A percentile compares a stretch with the other conserved stretches of the same genome.
Conservation (phyloP, 768 basidiomycete species). For the Tulasnella sp. region DNA sequence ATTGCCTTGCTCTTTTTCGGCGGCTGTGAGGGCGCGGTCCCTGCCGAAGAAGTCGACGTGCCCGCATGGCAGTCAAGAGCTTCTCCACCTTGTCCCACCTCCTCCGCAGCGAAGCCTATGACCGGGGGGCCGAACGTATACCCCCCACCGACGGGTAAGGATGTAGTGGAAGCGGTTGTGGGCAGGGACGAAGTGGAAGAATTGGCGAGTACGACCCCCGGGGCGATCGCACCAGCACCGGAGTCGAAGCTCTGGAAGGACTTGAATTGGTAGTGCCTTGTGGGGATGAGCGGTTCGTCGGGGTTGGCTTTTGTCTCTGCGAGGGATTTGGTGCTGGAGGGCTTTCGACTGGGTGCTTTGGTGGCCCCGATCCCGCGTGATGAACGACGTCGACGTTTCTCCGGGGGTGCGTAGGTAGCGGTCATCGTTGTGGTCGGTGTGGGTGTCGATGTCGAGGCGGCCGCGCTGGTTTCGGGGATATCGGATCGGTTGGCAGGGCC, state of each 20-base stretch:
- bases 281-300: not conserved
- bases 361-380: not conserved
- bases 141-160: not conserved
- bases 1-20: not conserved
- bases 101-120: not conserved
- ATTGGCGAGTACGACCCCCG: too few species aligned
- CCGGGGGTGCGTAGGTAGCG: not conserved
- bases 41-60: not conserved
- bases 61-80: not conserved
- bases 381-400: not conserved
- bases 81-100: not conserved
- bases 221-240: not conserved
- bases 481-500: not conserved
- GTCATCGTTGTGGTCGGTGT: not conserved
- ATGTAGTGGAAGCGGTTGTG: not conserved
- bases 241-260: slow-evolving; percentile 3
- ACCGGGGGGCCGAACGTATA: slow-evolving; percentile 2
- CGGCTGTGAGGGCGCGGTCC: not conserved
- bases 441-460: not conserved
- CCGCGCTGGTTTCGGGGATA: not conserved
- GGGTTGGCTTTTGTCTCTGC: not conserved
- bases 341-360: not conserved
- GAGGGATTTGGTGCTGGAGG: not conserved
- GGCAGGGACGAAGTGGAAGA: not conserved
- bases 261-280: slow-evolving; percentile 10